Conservation (phyloP, 257 asterid genomes). For the Leonotis leonurus region DNA sequence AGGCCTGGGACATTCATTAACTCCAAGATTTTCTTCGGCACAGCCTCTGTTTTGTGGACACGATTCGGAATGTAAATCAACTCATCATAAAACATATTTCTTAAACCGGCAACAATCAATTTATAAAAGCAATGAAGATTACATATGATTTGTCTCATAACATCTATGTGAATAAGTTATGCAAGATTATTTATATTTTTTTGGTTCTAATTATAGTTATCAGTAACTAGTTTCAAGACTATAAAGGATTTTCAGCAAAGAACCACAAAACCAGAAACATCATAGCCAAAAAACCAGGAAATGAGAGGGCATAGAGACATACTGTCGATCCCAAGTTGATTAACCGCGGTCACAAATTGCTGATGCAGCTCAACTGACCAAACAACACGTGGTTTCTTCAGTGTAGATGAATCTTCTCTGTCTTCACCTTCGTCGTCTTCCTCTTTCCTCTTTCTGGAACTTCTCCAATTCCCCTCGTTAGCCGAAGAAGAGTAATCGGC, state of each 20-base stretch:
- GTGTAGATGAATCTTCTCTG: constrained; percentile 24
- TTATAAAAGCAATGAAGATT: neutral
- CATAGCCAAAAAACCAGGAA: neutral
- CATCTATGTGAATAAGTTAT: too few species aligned
- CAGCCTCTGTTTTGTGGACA: constrained; percentile 46
- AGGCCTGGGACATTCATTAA: constrained; percentile 75
- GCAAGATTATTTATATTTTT: too few species aligned
- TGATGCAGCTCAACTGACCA: constrained; percentile 60
- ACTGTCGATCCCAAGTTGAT: constrained; percentile 50
- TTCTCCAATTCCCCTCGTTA: constrained; percentile 64
- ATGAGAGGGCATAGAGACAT: constrained; percentile 11
- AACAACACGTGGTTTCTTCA: constrained; percentile 54
- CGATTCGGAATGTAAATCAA: neutral
- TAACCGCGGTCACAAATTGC: constrained; percentile 50
- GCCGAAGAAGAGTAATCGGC: constrained; percentile 69
- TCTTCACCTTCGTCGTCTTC: constrained; percentile 34
- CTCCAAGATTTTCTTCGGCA: constrained; percentile 77
- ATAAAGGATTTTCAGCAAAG: too few species aligned
- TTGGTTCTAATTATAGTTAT: too few species aligned
- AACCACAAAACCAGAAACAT: neutral
- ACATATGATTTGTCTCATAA: neutral
- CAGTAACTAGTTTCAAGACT: too few species aligned
- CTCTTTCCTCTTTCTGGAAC: constrained; percentile 47
- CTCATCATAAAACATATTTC: too few species aligned
- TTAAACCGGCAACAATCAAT: neutral